A percentile compares a stretch with the other conserved stretches of the same genome.
Conservation (phyloP, 306 rosid genomes). For the Mucuna pruriens region DNA sequence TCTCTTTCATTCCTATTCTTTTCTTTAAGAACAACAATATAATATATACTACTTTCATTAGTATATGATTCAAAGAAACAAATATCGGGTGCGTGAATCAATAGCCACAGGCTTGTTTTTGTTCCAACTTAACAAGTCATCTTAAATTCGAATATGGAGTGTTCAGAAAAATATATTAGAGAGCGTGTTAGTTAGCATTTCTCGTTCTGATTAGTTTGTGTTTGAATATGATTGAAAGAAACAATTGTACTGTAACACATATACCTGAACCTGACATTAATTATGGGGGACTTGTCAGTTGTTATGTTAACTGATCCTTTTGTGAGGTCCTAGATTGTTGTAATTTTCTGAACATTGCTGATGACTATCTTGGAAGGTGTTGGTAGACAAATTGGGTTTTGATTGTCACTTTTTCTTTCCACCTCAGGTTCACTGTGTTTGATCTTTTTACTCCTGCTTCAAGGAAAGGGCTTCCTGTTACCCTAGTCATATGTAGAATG, state of each 20-base stretch:
- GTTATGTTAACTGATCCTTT: background rate
- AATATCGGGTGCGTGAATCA: too few species aligned
- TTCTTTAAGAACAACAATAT: background rate
- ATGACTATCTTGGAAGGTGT: constrained; percentile 29
- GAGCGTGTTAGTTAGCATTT: background rate
- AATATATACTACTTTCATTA: background rate
- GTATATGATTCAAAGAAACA: too few species aligned
- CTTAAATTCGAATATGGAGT: too few species aligned
- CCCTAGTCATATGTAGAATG: constrained; percentile 54
- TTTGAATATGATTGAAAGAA: constrained; percentile 10
- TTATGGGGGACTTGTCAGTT: background rate
- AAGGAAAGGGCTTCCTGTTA: constrained; percentile 47
- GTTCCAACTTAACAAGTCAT: too few species aligned
- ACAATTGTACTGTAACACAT: background rate
- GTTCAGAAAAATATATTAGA: background rate
- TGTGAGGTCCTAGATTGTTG: constrained; percentile 2
- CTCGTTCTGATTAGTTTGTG: background rate
- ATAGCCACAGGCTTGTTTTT: too few species aligned
- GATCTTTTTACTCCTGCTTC: constrained; percentile 56
- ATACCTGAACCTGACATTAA: background rate
- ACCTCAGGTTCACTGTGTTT: constrained; percentile 45
- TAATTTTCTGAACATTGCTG: background rate
- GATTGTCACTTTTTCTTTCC: constrained; percentile 3
- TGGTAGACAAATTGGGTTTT: background rate
- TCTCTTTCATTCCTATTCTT: background rate